Evolutionary conservation across 108 stramenopile species (phyloP).

Genomic region (Seminavis robusta): DNA sequence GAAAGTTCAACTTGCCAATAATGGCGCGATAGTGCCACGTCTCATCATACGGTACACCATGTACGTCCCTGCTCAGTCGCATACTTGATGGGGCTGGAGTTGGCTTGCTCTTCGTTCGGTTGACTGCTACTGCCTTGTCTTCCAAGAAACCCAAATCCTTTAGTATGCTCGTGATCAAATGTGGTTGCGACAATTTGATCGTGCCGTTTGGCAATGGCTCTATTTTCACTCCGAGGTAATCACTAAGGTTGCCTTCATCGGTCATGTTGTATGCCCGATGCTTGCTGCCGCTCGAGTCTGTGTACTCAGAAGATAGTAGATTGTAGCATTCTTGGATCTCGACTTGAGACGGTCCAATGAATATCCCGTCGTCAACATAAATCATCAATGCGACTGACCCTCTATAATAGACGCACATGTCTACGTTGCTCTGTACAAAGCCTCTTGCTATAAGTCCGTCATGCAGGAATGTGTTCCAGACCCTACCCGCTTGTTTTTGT

Average conservation of each 20-base stretch:
- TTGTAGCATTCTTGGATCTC: constrained; percentile 6
- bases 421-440: constrained; percentile 20
- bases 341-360: no score
- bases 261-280: constrained; percentile 15
- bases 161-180: constrained; percentile 17
- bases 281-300: constrained; percentile 12
- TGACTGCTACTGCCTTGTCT: no score
- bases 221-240: constrained; percentile 30
- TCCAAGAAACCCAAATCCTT: not conserved
- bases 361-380: constrained; percentile 28
- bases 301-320: no score
- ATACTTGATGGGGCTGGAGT: constrained; percentile 7
- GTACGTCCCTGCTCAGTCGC: not conserved
- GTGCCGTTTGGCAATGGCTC: constrained; percentile 1
- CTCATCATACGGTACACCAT: not conserved
- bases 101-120: not conserved
- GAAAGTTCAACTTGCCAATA: constrained; percentile 29
- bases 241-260: constrained; percentile 24
- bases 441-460: constrained; percentile 15
- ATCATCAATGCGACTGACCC: constrained; percentile 23
- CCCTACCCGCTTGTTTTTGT: constrained; percentile 28
- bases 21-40: constrained; percentile 25
- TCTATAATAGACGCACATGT: constrained; percentile 38
- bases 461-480: constrained; percentile 27
- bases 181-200: constrained; percentile 18